These are phyloP conservation scores for Thermochaetoides dissita DNA, from an alignment of 2,329 filamentous ascomycete genomes.

Conservation along the genomic window DNA sequence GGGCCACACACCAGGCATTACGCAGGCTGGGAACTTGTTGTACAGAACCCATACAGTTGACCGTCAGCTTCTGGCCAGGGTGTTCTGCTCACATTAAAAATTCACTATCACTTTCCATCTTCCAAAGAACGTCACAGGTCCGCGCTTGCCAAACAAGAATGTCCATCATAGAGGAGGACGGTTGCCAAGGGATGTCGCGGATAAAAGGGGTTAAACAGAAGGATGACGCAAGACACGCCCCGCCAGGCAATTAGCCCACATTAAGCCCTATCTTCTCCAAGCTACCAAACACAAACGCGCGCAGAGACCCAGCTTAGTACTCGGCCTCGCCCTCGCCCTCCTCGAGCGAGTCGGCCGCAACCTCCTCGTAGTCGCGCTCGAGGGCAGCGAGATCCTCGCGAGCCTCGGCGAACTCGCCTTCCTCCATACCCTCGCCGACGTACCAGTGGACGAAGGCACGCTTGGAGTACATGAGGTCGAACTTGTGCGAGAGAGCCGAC, in stretches of 20 bases:
- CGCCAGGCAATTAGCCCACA: constrained; percentile 5
- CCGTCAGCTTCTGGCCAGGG: not conserved
- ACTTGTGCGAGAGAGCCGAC: constrained; percentile 92
- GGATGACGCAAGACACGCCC: constrained; percentile 3
- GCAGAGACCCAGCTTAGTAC: constrained; percentile 48
- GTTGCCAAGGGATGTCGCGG: constrained; percentile 10
- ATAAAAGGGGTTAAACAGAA: constrained; percentile 6
- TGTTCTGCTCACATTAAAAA: constrained; percentile 14
- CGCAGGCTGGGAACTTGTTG: too few species aligned
- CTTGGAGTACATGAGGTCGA: constrained; percentile 99
- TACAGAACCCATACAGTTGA: too few species aligned
- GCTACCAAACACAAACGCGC: not conserved
- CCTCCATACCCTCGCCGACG: constrained; percentile 99
- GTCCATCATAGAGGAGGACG: constrained; percentile 12
- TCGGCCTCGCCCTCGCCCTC: constrained; percentile 81
- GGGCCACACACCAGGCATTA: too few species aligned
- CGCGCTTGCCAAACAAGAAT: constrained; percentile 16
- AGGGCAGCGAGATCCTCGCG: constrained; percentile 96
- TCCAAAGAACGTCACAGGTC: constrained; percentile 14
- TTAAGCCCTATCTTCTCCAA: constrained; percentile 6
- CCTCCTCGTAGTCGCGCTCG: constrained; percentile 98
- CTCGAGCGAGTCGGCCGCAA: constrained; percentile 85
- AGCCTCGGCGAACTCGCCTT: constrained; percentile 98
- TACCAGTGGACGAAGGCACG: constrained; percentile 99
- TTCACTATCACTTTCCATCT: constrained; percentile 16